phyloP scores from a whole-genome alignment of 306 rosid genomes.

The Inga oerstediana region DNA sequence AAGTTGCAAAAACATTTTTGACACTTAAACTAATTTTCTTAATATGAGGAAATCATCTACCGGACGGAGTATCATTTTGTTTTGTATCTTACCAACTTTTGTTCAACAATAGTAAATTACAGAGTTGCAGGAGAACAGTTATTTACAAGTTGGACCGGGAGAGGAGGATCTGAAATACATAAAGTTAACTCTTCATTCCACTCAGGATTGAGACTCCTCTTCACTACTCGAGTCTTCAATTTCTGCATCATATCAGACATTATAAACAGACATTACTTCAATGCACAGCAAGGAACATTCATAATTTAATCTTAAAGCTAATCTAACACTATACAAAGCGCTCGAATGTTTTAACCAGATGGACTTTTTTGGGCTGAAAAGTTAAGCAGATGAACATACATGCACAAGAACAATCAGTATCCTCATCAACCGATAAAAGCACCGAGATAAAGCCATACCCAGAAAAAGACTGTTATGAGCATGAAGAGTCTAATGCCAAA shows the following conservation, averaged over 20 bases:
- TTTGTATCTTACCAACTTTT: not conserved
- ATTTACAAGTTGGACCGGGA: slow-evolving; percentile 67
- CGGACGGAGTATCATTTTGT: not conserved
- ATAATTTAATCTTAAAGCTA: not conserved
- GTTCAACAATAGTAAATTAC: not conserved
- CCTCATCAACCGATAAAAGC: not conserved
- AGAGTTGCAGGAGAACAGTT: not conserved
- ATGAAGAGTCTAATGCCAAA: no score
- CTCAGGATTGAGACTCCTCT: slow-evolving; percentile 67
- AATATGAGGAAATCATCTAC: no score
- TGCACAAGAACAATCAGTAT: not conserved
- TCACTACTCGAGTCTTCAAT: slow-evolving; percentile 73
- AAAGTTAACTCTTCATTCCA: slow-evolving; percentile 87
- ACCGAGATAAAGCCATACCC: not conserved
- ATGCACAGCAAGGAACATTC: not conserved
- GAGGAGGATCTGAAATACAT: slow-evolving; percentile 60
- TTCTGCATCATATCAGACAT: slow-evolving; percentile 48
- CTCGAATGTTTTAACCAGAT: not conserved
- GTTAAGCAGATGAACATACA: not conserved
- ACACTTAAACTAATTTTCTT: not conserved
- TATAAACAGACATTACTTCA: slow-evolving; percentile 32
- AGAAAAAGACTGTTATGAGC: not conserved
- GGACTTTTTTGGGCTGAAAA: not conserved
- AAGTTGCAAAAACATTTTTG: no score
- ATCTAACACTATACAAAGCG: not conserved